A percentile compares a stretch with the other conserved stretches of the same genome.
These are phyloP conservation scores for Saturnispora sanitii DNA, from an alignment of 805 yeast genomes.

Conservation along the genomic window DNA sequence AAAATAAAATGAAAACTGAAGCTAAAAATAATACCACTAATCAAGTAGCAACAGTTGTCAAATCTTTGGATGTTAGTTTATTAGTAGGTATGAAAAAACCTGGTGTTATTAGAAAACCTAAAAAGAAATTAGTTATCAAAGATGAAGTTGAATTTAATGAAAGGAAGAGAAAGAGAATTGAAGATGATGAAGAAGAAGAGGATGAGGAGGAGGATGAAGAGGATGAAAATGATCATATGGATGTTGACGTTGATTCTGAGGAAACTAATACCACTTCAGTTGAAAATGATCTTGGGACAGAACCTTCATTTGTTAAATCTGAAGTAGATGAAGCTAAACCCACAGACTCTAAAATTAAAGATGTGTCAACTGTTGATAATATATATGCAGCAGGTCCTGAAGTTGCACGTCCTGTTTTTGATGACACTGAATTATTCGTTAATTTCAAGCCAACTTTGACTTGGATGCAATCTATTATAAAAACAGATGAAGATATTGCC, in stretches of 20 bases:
- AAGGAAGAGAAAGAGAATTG: slow-evolving; percentile 15
- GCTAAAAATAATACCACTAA: slow-evolving; percentile 27
- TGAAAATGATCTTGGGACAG: slow-evolving; percentile 16
- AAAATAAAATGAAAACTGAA: slow-evolving; percentile 18
- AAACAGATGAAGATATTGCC: slow-evolving; percentile 66
- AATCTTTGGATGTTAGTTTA: slow-evolving; percentile 10
- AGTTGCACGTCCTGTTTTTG: slow-evolving; percentile 46
- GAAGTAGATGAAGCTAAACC: neutral
- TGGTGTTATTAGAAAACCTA: slow-evolving; percentile 26
- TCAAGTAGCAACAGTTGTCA: slow-evolving; percentile 19
- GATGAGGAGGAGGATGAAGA: slow-evolving; percentile 23
- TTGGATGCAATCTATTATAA: slow-evolving; percentile 42
- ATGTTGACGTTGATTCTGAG: slow-evolving; percentile 18
- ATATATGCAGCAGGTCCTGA: slow-evolving; percentile 43
- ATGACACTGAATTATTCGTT: slow-evolving; percentile 27
- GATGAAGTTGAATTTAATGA: slow-evolving; percentile 35
- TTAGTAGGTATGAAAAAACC: slow-evolving; percentile 9
- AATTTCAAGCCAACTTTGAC: slow-evolving; percentile 36
- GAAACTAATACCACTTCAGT: slow-evolving; percentile 16
- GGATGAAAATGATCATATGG: slow-evolving; percentile 29
- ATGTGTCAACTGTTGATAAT: slow-evolving; percentile 14
- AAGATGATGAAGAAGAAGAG: slow-evolving; percentile 13
- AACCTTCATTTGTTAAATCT: slow-evolving; percentile 5
- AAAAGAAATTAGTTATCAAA: neutral
- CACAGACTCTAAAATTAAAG: neutral